Percentiles rank a stretch among this genome's conserved stretches.
phyloP scores from a whole-genome alignment of 345 rosid genomes.

The Bruguiera sexangula region DNA sequence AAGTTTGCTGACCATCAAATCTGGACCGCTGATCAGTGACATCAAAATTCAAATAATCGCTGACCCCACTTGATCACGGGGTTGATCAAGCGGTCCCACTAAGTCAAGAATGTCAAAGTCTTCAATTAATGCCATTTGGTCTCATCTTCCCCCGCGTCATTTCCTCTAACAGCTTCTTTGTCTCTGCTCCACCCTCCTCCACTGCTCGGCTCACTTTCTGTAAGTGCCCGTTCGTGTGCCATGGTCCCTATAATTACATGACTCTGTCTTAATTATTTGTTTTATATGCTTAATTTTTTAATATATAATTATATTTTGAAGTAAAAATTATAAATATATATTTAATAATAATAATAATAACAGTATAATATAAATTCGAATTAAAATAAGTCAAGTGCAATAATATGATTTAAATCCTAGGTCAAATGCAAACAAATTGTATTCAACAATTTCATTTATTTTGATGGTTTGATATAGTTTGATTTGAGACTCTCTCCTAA shows the following conservation, averaged over 20 bases:
- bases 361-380: too few species aligned
- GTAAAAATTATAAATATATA: too few species aligned
- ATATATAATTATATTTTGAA: too few species aligned
- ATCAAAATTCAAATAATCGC: neutral
- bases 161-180: conserved; percentile 13
- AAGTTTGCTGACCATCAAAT: neutral
- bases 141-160: conserved; percentile 20
- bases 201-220: conserved; percentile 16
- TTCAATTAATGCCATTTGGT: conserved; percentile 18
- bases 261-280: conserved; percentile 2
- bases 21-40: neutral
- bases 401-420: too few species aligned
- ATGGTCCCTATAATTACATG: conserved; percentile 25
- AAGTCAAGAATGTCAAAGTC: conserved; percentile 22
- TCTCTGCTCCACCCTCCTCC: conserved; percentile 11
- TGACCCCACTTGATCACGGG: neutral
- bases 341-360: too few species aligned
- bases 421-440: too few species aligned
- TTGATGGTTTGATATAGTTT: too few species aligned
- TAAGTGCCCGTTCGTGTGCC: conserved; percentile 7
- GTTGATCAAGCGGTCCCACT: neutral
- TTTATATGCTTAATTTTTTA: too few species aligned
- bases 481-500: too few species aligned
- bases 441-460: too few species aligned
- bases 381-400: too few species aligned